Conservation (phyloP, 1,284 basidiomycete genomes). For the Golubevia sp. region DNA sequence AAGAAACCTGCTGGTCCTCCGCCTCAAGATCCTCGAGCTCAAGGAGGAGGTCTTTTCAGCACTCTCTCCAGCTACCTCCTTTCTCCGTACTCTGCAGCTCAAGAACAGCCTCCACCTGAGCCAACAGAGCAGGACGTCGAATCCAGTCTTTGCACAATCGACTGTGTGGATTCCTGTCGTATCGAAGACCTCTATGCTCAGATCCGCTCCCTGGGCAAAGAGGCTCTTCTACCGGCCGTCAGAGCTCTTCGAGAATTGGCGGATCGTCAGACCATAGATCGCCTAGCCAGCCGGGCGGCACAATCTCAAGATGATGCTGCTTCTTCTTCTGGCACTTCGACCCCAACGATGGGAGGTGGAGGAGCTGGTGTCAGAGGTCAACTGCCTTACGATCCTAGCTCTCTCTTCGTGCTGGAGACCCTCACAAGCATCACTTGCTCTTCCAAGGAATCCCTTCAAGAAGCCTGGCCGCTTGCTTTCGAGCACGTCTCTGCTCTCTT, state of each 20-base stretch:
- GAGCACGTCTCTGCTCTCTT: conserved; percentile 33
- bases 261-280: conserved; percentile 34
- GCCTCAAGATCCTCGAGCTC: conserved; percentile 30
- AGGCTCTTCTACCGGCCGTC: conserved; percentile 36
- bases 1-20: conserved; percentile 21
- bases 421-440: conserved; percentile 25
- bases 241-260: conserved; percentile 34
- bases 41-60: conserved; percentile 54
- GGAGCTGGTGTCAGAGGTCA: conserved; percentile 2
- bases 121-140: conserved; percentile 49
- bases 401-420: conserved; percentile 47
- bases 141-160: conserved; percentile 53
- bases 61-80: conserved; percentile 58
- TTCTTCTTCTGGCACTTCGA: background rate
- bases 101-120: conserved; percentile 43
- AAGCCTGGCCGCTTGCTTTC: conserved; percentile 28
- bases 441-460: conserved; percentile 5
- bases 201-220: conserved; percentile 28
- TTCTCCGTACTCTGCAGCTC: conserved; percentile 42
- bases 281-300: conserved; percentile 7
- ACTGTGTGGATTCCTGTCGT: conserved; percentile 56
- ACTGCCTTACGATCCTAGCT: conserved; percentile 39
- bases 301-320: background rate
- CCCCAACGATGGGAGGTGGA: background rate
- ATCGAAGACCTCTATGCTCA: conserved; percentile 52